Evolutionary conservation across 345 rosid genomes (phyloP), one percentile per base, ranked within the genome.

Genomic region (Camelina laxa): DNA sequence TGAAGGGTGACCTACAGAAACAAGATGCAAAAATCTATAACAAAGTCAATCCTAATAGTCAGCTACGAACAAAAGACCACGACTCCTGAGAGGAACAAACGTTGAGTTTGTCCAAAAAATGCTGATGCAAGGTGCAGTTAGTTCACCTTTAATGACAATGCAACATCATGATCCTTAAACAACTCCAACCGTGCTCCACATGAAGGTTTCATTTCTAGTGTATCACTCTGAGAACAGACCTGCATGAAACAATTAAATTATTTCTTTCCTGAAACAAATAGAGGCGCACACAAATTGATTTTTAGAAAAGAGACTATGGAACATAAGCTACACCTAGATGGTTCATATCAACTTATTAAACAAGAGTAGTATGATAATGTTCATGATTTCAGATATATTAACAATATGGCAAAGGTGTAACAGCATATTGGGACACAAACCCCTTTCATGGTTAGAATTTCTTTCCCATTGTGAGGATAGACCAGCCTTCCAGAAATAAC

Each of bases 101-200:
- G 4, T 41, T 49, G 55, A 6, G 27, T 39, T 55, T 58, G 16
- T 60, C 63, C 78, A 33, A 27, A 53, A 66, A 75, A 31, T 41
- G 35, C 39, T 44, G 70, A 70, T 44, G 69, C 73, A 73, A 69
- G n/a, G 63, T 39, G n/a, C 53, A 67, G n/a, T 60, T 16, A 69
- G 74, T 72, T 73, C 81, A 88, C 96, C 85, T 87, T 85, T 59
- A 88, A 75, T 50, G 93, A 87, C 69, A 87, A 56, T 77, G 79
- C 84, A 80, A 76, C 81, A 60, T 87, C 89, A 75, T 69, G 80
- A 67, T 79, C 84, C 53, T 81, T 70, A 45, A 78, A 86, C 58
- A 87, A 41, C 69, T 89, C 91, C 78, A 88, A 82, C 64, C 84
- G 87, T 54, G 85, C 74, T 59, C 70, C 80, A 76, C 84, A 87